Conservation (phyloP, 2,329 filamentous ascomycete genomes). For the Aureobasidium sp. region DNA sequence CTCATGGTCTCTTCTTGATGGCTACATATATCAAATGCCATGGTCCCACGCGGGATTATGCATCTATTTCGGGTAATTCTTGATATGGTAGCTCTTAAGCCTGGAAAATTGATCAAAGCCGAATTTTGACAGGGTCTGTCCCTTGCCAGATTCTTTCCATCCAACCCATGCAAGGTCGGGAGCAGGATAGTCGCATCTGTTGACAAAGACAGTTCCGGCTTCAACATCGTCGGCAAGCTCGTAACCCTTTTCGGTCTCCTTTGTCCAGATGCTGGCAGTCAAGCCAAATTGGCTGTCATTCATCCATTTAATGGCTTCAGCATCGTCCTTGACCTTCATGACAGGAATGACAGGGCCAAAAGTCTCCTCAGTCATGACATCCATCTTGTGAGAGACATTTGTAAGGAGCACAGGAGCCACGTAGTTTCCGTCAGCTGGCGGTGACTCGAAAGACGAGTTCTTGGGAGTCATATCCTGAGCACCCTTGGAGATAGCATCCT, state of each 20-base stretch:
- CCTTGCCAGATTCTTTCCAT: conserved; percentile 95
- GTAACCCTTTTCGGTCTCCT: conserved; percentile 68
- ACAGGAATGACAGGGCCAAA: conserved; percentile 90
- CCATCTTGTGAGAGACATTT: conserved; percentile 73
- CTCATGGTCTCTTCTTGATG: not conserved
- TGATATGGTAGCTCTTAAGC: conserved; percentile 92
- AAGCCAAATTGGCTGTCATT: conserved; percentile 92
- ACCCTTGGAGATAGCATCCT: conserved; percentile 75
- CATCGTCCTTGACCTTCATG: conserved; percentile 75
- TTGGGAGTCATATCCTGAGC: conserved; percentile 78
- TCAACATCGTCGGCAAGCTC: conserved; percentile 74
- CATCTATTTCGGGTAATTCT: conserved; percentile 58
- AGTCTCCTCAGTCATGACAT: conserved; percentile 87
- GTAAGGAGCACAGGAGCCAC: conserved; percentile 78
- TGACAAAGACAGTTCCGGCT: conserved; percentile 93
- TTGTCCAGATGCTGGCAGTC: conserved; percentile 96
- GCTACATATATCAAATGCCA: not conserved
- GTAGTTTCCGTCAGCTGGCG: conserved; percentile 76
- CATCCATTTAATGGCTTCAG: conserved; percentile 78
- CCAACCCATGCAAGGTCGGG: conserved; percentile 63
- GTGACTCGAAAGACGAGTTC: conserved; percentile 67
- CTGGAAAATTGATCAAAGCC: conserved; percentile 95
- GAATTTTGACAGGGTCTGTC: conserved; percentile 79
- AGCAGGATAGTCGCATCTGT: conserved; percentile 85
- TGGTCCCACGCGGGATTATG: not conserved